phyloP scores from a whole-genome alignment of 352 stramenopile species.

The Phytophthora colocasiae region DNA sequence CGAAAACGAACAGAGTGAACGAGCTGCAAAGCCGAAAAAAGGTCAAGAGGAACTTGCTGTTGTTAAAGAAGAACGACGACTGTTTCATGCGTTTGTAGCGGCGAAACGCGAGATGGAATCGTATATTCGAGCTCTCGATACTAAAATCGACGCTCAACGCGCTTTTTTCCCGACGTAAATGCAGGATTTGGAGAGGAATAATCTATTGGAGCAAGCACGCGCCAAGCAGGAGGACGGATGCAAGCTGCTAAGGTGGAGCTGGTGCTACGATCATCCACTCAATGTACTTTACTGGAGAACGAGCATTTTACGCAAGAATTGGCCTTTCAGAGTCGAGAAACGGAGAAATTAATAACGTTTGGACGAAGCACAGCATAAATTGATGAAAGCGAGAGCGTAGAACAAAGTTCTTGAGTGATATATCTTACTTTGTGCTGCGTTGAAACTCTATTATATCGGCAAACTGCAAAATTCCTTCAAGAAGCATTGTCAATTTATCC shows the following conservation, averaged over 20 bases:
- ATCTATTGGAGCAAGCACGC: constrained; percentile 70
- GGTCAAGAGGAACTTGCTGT: constrained; percentile 26
- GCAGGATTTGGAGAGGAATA: constrained; percentile 63
- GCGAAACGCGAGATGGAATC: constrained; percentile 61
- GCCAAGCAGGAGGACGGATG: constrained; percentile 70
- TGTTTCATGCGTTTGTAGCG: constrained; percentile 60
- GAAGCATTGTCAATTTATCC: too few species aligned
- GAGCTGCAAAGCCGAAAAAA: constrained; percentile 13
- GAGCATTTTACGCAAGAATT: constrained; percentile 80
- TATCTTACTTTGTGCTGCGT: too few species aligned
- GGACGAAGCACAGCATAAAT: constrained; percentile 53
- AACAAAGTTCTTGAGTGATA: constrained; percentile 52
- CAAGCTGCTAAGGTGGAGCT: constrained; percentile 64
- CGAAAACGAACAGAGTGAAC: constrained; percentile 25
- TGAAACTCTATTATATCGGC: too few species aligned
- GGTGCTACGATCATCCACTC: constrained; percentile 62
- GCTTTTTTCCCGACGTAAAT: constrained; percentile 40
- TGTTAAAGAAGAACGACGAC: constrained; percentile 47
- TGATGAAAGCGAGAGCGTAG: constrained; percentile 48
- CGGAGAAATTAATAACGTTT: constrained; percentile 69
- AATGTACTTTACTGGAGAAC: constrained; percentile 85
- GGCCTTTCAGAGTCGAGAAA: constrained; percentile 74
- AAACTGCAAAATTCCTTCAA: too few species aligned
- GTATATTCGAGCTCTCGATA: constrained; percentile 43
- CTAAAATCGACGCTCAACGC: constrained; percentile 39